A percentile compares a stretch with the other conserved stretches of the same genome.
Conservation (phyloP, 2,329 filamentous ascomycete species). For the Aspergillus eucalypticola region DNA sequence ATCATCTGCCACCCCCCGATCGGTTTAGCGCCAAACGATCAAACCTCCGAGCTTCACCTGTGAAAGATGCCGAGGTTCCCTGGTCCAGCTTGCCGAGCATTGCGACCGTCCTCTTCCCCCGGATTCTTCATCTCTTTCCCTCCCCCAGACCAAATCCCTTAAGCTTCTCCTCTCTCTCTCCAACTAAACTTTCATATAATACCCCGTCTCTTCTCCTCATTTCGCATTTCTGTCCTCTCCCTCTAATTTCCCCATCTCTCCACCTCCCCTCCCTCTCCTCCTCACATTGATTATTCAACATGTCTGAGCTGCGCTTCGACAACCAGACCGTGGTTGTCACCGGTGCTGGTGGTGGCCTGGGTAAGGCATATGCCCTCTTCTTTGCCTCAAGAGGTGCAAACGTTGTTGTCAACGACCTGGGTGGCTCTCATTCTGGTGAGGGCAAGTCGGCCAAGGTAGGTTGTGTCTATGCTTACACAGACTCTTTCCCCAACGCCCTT, state of each 20-base stretch:
- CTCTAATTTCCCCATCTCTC: slow-evolving; percentile 13
- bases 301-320: slow-evolving; percentile 80
- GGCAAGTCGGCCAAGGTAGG: slow-evolving; percentile 79
- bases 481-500: slow-evolving; percentile 1
- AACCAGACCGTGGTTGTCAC: slow-evolving; percentile 88
- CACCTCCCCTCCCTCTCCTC: slow-evolving; percentile 11
- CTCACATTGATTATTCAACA: slow-evolving; percentile 26
- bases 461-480: neutral
- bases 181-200: slow-evolving; percentile 8
- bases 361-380: slow-evolving; percentile 81
- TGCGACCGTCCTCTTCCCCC: slow-evolving; percentile 23
- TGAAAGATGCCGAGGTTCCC: slow-evolving; percentile 38
- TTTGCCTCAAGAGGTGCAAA: slow-evolving; percentile 89
- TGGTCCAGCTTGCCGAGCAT: slow-evolving; percentile 32
- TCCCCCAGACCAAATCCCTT: slow-evolving; percentile 27
- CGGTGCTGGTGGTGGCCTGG: slow-evolving; percentile 78
- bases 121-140: slow-evolving; percentile 20
- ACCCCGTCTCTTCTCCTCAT: slow-evolving; percentile 3
- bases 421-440: slow-evolving; percentile 90
- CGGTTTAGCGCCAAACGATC: slow-evolving; percentile 16
- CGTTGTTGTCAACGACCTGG: slow-evolving; percentile 95
- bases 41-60: slow-evolving; percentile 22
- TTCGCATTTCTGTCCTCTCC: slow-evolving; percentile 15
- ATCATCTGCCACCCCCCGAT: slow-evolving; percentile 30
- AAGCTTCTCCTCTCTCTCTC: slow-evolving; percentile 3